Percentiles rank a stretch among this genome's conserved stretches.
Conservation (phyloP, 306 rosid genomes). For the Albizia julibrissin region DNA sequence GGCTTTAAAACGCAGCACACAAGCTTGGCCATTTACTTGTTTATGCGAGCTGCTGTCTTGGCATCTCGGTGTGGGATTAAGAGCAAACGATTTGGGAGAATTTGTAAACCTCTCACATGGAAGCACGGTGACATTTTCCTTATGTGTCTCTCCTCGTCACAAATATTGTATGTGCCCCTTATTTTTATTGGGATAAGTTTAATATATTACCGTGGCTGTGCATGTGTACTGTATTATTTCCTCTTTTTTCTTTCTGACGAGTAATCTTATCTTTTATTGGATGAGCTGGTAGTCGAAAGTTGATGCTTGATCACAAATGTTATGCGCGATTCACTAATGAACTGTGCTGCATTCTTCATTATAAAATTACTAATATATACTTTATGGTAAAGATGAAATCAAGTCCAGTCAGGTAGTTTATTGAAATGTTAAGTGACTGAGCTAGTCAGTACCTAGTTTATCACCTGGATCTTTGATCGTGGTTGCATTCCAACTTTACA, state of each 20-base stretch:
- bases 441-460: background rate
- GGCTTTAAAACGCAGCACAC: conserved; percentile 61
- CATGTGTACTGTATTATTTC: background rate
- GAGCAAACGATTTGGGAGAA: conserved; percentile 60
- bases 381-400: background rate
- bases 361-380: background rate
- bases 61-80: conserved; percentile 76
- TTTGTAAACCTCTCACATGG: conserved; percentile 83
- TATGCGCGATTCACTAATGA: background rate
- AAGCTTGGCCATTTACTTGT: conserved; percentile 66
- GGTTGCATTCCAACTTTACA: background rate
- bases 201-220: background rate
- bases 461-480: background rate
- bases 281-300: background rate
- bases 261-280: background rate
- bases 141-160: conserved; percentile 72
- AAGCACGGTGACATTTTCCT: conserved; percentile 70
- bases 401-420: background rate
- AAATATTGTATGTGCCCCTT: conserved; percentile 53
- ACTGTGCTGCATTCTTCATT: background rate
- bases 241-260: background rate
- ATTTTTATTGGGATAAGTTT: background rate
- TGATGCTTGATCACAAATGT: background rate
- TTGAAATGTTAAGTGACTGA: background rate
- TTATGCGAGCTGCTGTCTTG: conserved; percentile 69